Evolutionary conservation across 768 basidiomycete genomes (phyloP).

Genomic region (Boletellus ananiceps): DNA sequence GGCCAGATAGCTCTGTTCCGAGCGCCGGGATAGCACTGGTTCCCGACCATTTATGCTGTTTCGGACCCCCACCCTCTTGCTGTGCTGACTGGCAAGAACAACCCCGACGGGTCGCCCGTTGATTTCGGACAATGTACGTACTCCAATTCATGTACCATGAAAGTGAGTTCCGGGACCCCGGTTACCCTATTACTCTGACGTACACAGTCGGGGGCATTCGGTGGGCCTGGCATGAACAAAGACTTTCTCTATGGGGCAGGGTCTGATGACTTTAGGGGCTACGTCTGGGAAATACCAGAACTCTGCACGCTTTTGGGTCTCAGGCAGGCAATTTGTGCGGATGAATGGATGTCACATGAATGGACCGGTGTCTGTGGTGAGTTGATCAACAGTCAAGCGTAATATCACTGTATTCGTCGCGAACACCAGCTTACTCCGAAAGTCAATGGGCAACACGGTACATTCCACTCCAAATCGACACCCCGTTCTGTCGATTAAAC

Average conservation of each 20-base stretch:
- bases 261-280: slow-evolving; percentile 78
- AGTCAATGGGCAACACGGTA: slow-evolving; percentile 38
- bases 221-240: slow-evolving; percentile 47
- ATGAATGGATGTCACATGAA: slow-evolving; percentile 42
- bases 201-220: slow-evolving; percentile 70
- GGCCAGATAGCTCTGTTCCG: neutral
- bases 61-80: slow-evolving; percentile 69
- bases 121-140: slow-evolving; percentile 50
- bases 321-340: slow-evolving; percentile 42
- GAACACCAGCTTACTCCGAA: slow-evolving; percentile 43
- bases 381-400: slow-evolving; percentile 9
- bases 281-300: slow-evolving; percentile 73
- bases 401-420: slow-evolving; percentile 8
- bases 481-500: slow-evolving; percentile 55
- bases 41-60: slow-evolving; percentile 66
- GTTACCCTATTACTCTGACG: neutral
- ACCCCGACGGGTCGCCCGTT: slow-evolving; percentile 51
- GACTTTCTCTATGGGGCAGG: slow-evolving; percentile 69
- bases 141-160: slow-evolving; percentile 73
- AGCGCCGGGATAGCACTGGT: slow-evolving; percentile 46
- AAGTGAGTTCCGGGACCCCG: slow-evolving; percentile 39
- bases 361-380: slow-evolving; percentile 31
- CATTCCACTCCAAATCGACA: slow-evolving; percentile 58
- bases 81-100: slow-evolving; percentile 54
- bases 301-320: slow-evolving; percentile 38